A percentile compares a stretch with the other conserved stretches of the same genome.
Evolutionary conservation across 176 grass and related monocot genomes (phyloP).

Genomic region (Eremochloa ophiuroides): DNA sequence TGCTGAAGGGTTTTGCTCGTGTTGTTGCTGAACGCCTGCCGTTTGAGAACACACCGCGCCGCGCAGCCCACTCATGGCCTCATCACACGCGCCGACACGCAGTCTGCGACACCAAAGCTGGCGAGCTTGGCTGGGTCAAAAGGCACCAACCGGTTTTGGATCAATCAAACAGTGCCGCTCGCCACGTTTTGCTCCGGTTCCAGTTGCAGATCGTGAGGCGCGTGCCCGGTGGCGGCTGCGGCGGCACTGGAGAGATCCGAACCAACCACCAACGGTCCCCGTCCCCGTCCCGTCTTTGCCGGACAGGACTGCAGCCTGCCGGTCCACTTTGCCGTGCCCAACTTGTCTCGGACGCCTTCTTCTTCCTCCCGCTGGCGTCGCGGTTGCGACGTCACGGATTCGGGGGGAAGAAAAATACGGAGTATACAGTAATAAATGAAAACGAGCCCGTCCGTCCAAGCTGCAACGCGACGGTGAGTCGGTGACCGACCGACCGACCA

Average conservation of each 20-base stretch:
- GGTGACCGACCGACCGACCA: constrained; percentile 3
- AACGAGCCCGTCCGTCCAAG: neutral
- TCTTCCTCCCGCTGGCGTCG: neutral
- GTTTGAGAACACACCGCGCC: too few relatives aligned
- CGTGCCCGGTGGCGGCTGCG: too few relatives aligned
- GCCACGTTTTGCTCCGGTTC: neutral
- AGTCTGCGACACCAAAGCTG: too few relatives aligned
- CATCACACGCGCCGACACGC: too few relatives aligned
- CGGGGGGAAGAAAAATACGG: neutral
- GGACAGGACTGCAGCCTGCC: neutral
- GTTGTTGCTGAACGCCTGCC: too few relatives aligned
- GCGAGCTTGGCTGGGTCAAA: too few relatives aligned
- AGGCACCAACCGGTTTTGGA: too few relatives aligned
- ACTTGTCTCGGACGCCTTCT: neutral
- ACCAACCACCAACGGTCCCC: neutral
- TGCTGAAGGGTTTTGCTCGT: too few relatives aligned
- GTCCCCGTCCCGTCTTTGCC: neutral
- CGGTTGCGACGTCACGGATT: neutral
- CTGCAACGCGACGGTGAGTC: neutral
- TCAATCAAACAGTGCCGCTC: constrained; percentile 3
- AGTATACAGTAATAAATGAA: too few relatives aligned
- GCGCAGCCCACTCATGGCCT: too few relatives aligned
- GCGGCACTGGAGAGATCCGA: neutral
- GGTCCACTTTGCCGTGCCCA: constrained; percentile 14
- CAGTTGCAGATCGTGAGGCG: constrained; percentile 12